A percentile compares a stretch with the other conserved stretches of the same genome.
These are phyloP conservation scores for Debaryomycetaceae sp. DNA, from an alignment of 1,139 yeast species.

Conservation along the genomic window DNA sequence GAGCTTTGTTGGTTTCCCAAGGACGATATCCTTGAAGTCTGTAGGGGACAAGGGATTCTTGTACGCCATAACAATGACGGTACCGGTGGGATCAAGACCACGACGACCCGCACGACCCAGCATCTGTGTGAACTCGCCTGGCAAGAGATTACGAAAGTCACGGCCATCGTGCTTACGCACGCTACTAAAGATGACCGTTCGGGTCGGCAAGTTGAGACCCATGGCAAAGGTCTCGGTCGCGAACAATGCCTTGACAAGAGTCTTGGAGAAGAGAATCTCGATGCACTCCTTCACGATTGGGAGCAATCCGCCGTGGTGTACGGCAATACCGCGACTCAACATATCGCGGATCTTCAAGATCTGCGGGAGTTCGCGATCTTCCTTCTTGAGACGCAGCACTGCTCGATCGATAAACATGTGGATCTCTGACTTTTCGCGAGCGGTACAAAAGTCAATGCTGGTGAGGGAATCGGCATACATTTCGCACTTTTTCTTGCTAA, in stretches of 20 bases:
- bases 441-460: conserved; percentile 70
- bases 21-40: conserved; percentile 64
- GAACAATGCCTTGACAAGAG: conserved; percentile 79
- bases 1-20: conserved; percentile 83
- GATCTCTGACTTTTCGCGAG: conserved; percentile 79
- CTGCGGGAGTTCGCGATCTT: conserved; percentile 90
- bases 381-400: conserved; percentile 74
- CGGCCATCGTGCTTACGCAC: conserved; percentile 85
- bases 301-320: conserved; percentile 92
- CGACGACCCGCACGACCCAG: conserved; percentile 98
- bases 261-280: conserved; percentile 80
- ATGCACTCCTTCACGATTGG: conserved; percentile 95
- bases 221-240: conserved; percentile 98
- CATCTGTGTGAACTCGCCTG: conserved; percentile 98
- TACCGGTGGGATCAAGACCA: conserved; percentile 88
- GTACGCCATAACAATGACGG: conserved; percentile 89
- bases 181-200: conserved; percentile 87
- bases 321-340: conserved; percentile 86
- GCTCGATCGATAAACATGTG: conserved; percentile 90
- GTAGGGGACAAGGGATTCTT: conserved; percentile 54
- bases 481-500: conserved; percentile 87
- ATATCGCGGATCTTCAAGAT: conserved; percentile 72
- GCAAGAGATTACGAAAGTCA: conserved; percentile 65
- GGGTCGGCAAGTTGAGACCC: conserved; percentile 95
- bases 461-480: conserved; percentile 76